These are phyloP conservation scores for Pichia sp. DNA, from an alignment of 1,139 yeast species.

Conservation along the genomic window DNA sequence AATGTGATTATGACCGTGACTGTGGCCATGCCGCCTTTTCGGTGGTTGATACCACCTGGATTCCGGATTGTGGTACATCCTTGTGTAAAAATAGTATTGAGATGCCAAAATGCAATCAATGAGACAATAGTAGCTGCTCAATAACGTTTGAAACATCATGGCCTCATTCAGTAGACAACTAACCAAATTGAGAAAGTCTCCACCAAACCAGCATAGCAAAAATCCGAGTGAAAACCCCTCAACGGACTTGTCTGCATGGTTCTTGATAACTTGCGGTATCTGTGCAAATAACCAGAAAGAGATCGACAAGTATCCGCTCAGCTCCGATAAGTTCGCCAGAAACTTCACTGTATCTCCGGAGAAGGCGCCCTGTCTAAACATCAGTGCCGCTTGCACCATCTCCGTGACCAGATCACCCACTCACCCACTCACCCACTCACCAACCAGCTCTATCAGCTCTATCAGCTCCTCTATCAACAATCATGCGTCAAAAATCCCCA, in stretches of 20 bases:
- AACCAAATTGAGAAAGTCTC: constrained; percentile 72
- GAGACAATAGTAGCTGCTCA: constrained; percentile 67
- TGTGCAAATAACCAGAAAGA: constrained; percentile 80
- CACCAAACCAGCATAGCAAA: constrained; percentile 71
- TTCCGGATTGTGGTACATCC: constrained; percentile 26
- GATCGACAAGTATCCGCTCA: constrained; percentile 45
- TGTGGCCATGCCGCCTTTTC: constrained; percentile 13
- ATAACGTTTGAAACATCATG: constrained; percentile 65
- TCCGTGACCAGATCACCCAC: too few species aligned
- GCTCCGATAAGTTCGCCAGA: constrained; percentile 15
- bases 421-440: too few species aligned
- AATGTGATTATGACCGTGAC: constrained; percentile 12
- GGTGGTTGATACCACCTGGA: constrained; percentile 29
- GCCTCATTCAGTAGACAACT: constrained; percentile 79
- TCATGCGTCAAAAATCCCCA: too few species aligned
- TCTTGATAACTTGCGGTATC: constrained; percentile 76
- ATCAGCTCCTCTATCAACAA: too few species aligned
- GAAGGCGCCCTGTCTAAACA: too few species aligned
- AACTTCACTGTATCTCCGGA: neutral
- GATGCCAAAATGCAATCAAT: constrained; percentile 66
- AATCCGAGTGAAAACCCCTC: constrained; percentile 82
- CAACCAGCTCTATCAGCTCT: too few species aligned
- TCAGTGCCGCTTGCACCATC: too few species aligned
- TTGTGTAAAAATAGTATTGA: constrained; percentile 69
- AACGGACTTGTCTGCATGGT: constrained; percentile 70